Percentiles rank a stretch among this genome's conserved stretches.
Evolutionary conservation across 140 eudicot genomes (phyloP).

Genomic region (Stevia rebaudiana): DNA sequence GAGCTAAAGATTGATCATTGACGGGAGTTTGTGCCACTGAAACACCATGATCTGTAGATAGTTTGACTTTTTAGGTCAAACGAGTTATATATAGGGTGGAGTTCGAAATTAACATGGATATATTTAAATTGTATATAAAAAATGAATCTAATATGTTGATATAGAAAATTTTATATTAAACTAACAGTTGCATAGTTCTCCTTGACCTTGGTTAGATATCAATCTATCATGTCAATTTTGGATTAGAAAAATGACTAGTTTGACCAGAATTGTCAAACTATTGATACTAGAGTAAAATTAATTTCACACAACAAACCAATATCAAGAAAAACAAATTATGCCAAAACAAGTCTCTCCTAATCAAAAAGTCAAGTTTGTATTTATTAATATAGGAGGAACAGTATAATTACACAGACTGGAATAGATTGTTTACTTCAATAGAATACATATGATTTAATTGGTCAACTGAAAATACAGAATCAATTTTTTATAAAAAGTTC

Average conservation of each 20-base stretch:
- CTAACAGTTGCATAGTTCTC: neutral
- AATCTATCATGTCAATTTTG: neutral
- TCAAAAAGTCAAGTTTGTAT: constrained; percentile 14
- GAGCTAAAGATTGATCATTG: constrained; percentile 24
- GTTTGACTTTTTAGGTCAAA: constrained; percentile 29
- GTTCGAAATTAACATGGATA: neutral
- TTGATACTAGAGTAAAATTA: constrained; percentile 1
- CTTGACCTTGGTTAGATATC: neutral
- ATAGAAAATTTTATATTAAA: neutral
- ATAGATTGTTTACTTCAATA: too few species aligned
- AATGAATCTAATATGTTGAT: neutral
- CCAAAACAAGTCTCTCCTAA: neutral
- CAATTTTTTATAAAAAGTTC: neutral
- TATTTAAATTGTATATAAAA: neutral
- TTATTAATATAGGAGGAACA: too few species aligned
- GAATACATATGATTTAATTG: too few species aligned
- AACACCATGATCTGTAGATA: constrained; percentile 27
- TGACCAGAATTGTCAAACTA: constrained; percentile 10
- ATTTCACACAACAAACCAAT: constrained; percentile 8
- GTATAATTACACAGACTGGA: too few species aligned
- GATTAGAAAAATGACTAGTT: constrained; percentile 1
- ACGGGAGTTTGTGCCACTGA: constrained; percentile 25
- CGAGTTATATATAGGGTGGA: neutral
- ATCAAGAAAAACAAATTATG: neutral
- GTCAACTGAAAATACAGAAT: too few species aligned